Conservation (phyloP, 2,329 filamentous ascomycete species). For the Ambrosiella xylebori region DNA sequence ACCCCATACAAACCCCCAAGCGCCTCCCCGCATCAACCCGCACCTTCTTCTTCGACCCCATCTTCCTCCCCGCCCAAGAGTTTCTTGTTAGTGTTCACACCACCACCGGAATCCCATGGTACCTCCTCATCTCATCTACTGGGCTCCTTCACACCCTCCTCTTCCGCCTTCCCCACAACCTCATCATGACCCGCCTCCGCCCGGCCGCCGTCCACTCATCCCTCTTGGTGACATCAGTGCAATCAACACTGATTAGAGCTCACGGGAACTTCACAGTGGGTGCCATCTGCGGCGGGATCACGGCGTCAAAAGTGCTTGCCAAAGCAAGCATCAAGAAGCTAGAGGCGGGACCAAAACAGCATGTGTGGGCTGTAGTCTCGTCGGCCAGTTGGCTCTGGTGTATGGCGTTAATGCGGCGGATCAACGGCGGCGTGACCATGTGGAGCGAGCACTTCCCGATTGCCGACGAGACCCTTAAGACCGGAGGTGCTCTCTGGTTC, state of each 20-base stretch:
- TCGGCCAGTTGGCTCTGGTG: constrained; percentile 12
- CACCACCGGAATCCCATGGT: constrained; percentile 33
- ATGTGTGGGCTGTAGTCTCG: constrained; percentile 6
- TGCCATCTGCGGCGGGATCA: not conserved
- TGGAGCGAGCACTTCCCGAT: constrained; percentile 14
- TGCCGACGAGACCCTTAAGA: constrained; percentile 25
- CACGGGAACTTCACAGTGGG: constrained; percentile 10
- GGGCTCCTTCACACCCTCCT: constrained; percentile 29
- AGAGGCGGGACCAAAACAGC: too few relatives aligned
- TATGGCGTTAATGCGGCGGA: constrained; percentile 15
- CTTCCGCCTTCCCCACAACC: constrained; percentile 29
- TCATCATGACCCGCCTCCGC: constrained; percentile 21
- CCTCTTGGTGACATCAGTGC: constrained; percentile 17
- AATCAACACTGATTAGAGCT: constrained; percentile 14
- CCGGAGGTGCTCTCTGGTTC: constrained; percentile 39
- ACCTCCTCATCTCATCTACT: constrained; percentile 34
- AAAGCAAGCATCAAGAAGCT: too few relatives aligned
- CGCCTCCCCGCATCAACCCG: not conserved
- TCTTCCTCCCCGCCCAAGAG: constrained; percentile 25
- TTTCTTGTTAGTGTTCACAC: constrained; percentile 28
- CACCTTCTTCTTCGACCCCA: constrained; percentile 10
- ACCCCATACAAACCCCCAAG: not conserved
- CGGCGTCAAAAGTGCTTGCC: not conserved
- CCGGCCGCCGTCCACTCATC: constrained; percentile 16
- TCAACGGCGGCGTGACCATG: constrained; percentile 16